Evolutionary conservation across 2,329 filamentous ascomycete genomes (phyloP).

Genomic region (Clathrospora elynae): DNA sequence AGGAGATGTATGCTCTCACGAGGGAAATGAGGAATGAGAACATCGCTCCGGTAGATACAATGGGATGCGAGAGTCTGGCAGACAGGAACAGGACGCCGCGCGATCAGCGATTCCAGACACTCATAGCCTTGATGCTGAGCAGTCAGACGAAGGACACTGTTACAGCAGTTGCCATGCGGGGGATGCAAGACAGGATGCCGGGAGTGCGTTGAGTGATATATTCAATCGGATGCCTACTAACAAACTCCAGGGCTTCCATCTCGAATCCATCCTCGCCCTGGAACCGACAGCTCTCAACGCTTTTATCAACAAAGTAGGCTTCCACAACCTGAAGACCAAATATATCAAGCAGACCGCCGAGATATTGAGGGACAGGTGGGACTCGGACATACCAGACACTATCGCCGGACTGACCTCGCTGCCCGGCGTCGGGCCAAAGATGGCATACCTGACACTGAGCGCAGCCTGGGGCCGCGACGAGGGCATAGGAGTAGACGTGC

Average conservation of each 20-base stretch:
- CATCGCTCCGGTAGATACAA: constrained; percentile 88
- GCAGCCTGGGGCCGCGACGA: constrained; percentile 71
- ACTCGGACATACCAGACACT: constrained; percentile 78
- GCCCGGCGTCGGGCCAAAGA: constrained; percentile 90
- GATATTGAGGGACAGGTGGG: constrained; percentile 72
- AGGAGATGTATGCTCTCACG: constrained; percentile 76
- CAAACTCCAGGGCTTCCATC: constrained; percentile 60
- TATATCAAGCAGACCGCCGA: constrained; percentile 76
- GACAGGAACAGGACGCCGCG: constrained; percentile 55
- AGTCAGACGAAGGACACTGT: constrained; percentile 94
- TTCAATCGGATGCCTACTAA: constrained; percentile 4
- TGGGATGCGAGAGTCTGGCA: constrained; percentile 87
- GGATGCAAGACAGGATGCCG: constrained; percentile 74
- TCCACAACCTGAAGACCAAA: constrained; percentile 93
- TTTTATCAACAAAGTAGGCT: constrained; percentile 83
- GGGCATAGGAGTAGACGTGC: constrained; percentile 92
- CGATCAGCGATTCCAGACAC: constrained; percentile 80
- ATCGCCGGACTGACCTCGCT: constrained; percentile 75
- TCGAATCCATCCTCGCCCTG: constrained; percentile 78
- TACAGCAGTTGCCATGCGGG: constrained; percentile 80
- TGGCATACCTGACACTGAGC: constrained; percentile 87
- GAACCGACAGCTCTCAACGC: constrained; percentile 69
- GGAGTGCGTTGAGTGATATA: constrained; percentile 38
- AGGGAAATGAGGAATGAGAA: constrained; percentile 76
- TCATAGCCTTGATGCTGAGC: constrained; percentile 86